Percentiles rank a stretch among this genome's conserved stretches.
phyloP scores from a whole-genome alignment of 1,284 basidiomycete genomes.

The Moniliella sp. region DNA sequence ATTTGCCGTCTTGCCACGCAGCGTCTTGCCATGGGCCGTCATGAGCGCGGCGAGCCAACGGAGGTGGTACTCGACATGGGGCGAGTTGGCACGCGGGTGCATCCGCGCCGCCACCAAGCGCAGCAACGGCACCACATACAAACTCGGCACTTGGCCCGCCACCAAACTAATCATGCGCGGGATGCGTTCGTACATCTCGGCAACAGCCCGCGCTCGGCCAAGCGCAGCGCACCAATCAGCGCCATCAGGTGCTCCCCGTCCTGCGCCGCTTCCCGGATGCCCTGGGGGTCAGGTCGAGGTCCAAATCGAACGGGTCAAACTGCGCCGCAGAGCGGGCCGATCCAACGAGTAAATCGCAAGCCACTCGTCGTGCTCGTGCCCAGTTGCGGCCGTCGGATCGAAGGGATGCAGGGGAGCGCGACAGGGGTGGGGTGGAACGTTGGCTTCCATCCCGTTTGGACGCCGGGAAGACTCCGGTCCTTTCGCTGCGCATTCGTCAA shows the following conservation, averaged over 20 bases:
- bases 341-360: slow-evolving; percentile 72
- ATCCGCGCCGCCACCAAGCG: slow-evolving; percentile 18
- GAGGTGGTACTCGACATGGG: slow-evolving; percentile 30
- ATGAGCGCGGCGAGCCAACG: slow-evolving; percentile 25
- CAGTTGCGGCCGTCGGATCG: slow-evolving; percentile 80
- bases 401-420: slow-evolving; percentile 74
- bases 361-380: slow-evolving; percentile 89
- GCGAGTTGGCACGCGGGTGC: slow-evolving; percentile 14
- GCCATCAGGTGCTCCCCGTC: slow-evolving; percentile 20
- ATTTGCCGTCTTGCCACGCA: slow-evolving; percentile 6
- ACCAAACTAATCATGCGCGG: slow-evolving; percentile 22
- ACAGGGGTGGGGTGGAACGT: slow-evolving; percentile 63
- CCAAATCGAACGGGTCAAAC: slow-evolving; percentile 90
- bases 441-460: slow-evolving; percentile 59
- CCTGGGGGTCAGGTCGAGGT: slow-evolving; percentile 83
- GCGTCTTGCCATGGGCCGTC: slow-evolving; percentile 12
- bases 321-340: slow-evolving; percentile 41
- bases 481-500: slow-evolving; percentile 64
- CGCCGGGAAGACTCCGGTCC: slow-evolving; percentile 67
- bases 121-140: slow-evolving; percentile 13
- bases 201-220: slow-evolving; percentile 19
- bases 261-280: slow-evolving; percentile 16
- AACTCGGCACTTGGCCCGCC: slow-evolving; percentile 13
- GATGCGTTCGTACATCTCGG: too few relatives aligned
- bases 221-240: slow-evolving; percentile 23